Percentiles rank a stretch among this genome's conserved stretches.
Evolutionary conservation across 805 yeast species (phyloP).

Genomic region (Clavispora asparagi): DNA sequence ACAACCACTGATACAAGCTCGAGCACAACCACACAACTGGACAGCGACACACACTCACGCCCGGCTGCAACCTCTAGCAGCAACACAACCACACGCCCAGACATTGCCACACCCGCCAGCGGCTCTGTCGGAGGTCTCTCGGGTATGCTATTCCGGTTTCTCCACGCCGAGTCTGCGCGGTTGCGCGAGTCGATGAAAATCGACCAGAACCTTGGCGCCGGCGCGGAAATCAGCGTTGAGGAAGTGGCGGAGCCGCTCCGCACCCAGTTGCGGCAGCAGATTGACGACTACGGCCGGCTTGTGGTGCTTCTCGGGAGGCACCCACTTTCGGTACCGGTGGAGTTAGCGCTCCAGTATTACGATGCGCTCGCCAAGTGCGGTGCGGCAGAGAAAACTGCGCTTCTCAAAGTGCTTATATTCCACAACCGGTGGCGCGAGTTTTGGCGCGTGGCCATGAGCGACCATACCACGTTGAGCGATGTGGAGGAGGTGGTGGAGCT

Average conservation of each 20-base stretch:
- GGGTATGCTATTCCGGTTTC: constrained; percentile 1
- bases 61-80: too few relatives aligned
- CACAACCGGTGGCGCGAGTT: constrained; percentile 26
- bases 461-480: constrained; percentile 27
- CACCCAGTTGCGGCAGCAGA: constrained; percentile 15
- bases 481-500: constrained; percentile 33
- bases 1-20: too few relatives aligned
- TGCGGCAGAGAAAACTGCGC: constrained; percentile 16
- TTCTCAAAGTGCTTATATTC: constrained; percentile 24
- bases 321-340: constrained; percentile 27
- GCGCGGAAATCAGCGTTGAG: neutral
- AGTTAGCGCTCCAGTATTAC: constrained; percentile 18
- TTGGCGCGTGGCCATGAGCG: constrained; percentile 26
- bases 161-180: constrained; percentile 7
- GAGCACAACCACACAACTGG: too few relatives aligned
- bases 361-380: constrained; percentile 11
- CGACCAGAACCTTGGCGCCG: neutral
- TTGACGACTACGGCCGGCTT: constrained; percentile 28
- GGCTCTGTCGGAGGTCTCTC: neutral
- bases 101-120: neutral
- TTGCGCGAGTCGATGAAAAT: constrained; percentile 6
- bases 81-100: neutral
- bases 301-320: constrained; percentile 25
- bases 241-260: constrained; percentile 2
- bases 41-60: too few relatives aligned